phyloP scores from a whole-genome alignment of 768 basidiomycete genomes.

The Boletus vinaceobasis region DNA sequence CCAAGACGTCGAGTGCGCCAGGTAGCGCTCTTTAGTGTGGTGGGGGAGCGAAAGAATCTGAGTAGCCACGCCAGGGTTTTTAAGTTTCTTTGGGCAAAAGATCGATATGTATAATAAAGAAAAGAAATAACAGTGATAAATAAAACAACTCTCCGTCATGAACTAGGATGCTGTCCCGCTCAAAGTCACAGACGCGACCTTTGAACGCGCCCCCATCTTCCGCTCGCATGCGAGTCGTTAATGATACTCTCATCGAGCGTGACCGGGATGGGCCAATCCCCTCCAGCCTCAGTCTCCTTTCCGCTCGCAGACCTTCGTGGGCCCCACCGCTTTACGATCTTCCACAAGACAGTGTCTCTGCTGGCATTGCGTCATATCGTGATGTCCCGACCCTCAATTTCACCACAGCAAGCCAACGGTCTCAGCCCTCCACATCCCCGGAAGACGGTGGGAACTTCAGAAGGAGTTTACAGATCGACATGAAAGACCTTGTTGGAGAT shows the following conservation, averaged over 20 bases:
- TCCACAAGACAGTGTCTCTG: conserved; percentile 21
- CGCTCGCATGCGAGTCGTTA: conserved; percentile 21
- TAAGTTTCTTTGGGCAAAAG: neutral
- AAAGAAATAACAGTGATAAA: neutral
- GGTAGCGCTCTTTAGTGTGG: neutral
- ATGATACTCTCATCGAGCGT: conserved; percentile 14
- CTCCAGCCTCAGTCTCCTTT: conserved; percentile 30
- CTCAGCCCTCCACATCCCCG: conserved; percentile 26
- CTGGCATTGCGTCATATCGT: conserved; percentile 28
- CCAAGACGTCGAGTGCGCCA: conserved; percentile 4
- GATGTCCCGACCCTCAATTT: conserved; percentile 27
- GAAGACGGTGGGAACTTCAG: conserved; percentile 62
- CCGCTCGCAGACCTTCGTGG: conserved; percentile 34
- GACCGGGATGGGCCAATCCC: conserved; percentile 26
- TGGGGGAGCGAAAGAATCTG: neutral
- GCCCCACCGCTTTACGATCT: conserved; percentile 29
- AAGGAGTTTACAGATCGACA: conserved; percentile 67
- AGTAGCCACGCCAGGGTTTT: conserved; percentile 9
- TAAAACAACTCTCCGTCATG: neutral
- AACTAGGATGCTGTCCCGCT: conserved; percentile 20
- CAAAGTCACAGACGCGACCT: conserved; percentile 15
- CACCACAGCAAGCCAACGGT: conserved; percentile 6
- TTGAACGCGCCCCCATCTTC: conserved; percentile 4
- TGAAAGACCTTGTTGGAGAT: conserved; percentile 76
- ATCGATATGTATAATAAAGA: neutral